Conservation (phyloP, 768 basidiomycete species). For the Pholiota conissans region DNA sequence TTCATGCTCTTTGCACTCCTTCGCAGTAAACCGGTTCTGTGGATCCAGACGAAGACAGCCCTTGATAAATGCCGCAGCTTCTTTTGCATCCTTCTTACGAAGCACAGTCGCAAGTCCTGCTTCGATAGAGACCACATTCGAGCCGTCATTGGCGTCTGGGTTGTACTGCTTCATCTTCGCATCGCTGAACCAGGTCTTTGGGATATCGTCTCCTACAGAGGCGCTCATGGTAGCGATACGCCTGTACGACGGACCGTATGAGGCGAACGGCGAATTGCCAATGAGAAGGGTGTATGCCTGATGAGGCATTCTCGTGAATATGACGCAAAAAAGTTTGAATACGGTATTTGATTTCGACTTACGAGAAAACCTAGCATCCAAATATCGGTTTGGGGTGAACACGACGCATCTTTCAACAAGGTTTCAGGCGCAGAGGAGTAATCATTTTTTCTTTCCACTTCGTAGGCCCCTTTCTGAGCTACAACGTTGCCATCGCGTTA, state of each 20-base stretch:
- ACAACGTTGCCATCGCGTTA: neutral
- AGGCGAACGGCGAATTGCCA: neutral
- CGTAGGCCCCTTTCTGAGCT: neutral
- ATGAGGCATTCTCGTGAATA: neutral
- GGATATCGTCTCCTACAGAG: neutral
- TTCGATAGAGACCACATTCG: neutral
- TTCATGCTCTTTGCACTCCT: neutral
- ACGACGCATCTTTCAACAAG: slow-evolving; percentile 2
- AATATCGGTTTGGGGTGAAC: slow-evolving; percentile 9
- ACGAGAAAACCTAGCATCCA: slow-evolving; percentile 20
- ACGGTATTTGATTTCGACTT: neutral
- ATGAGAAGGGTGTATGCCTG: slow-evolving; percentile 8
- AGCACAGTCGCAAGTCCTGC: neutral
- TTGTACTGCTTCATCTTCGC: neutral
- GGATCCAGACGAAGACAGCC: neutral
- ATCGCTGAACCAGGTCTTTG: neutral
- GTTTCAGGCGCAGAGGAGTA: slow-evolving; percentile 6
- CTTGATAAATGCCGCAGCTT: neutral
- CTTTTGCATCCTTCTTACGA: neutral
- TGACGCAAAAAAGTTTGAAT: no score
- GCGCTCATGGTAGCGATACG: neutral
- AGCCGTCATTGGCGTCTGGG: neutral
- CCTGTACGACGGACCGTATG: neutral
- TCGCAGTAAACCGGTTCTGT: neutral
- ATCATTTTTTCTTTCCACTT: neutral